These are phyloP conservation scores for Backusella macrospora DNA, from an alignment of 192 early-diverging fungal genomes.

Conservation along the genomic window DNA sequence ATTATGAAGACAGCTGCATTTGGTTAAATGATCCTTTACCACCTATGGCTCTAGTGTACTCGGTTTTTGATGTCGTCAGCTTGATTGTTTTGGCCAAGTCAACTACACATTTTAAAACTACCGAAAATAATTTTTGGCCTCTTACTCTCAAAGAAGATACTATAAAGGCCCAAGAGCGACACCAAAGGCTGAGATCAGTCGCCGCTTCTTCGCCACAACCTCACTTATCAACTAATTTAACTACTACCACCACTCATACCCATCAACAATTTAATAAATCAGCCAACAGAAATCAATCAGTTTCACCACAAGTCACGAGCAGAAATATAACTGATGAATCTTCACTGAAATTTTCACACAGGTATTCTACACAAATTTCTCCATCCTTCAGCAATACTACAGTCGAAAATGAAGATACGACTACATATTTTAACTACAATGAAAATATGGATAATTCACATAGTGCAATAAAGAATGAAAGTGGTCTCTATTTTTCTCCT, in stretches of 20 bases:
- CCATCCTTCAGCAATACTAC: neutral
- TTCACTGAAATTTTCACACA: neutral
- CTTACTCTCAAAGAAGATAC: neutral
- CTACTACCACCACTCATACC: neutral
- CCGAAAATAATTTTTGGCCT: slow-evolving; percentile 17
- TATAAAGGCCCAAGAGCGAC: neutral
- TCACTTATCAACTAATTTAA: neutral
- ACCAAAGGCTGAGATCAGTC: neutral
- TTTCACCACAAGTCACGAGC: neutral
- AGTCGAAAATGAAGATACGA: neutral
- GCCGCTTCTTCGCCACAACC: neutral
- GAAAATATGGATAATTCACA: neutral
- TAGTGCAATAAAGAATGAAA: neutral
- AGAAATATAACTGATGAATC: neutral
- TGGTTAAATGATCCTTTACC: slow-evolving; percentile 35
- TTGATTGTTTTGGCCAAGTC: slow-evolving; percentile 30
- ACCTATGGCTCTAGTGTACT: slow-evolving; percentile 29
- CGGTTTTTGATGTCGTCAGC: slow-evolving; percentile 40
- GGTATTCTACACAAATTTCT: neutral
- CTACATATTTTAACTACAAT: neutral
- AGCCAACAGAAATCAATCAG: neutral
- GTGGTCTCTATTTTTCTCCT: neutral
- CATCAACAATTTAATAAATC: neutral
- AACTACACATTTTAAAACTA: neutral
- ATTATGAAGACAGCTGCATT: slow-evolving; percentile 21